phyloP scores from a whole-genome alignment of 306 rosid genomes.

The Glycine tomentella region DNA sequence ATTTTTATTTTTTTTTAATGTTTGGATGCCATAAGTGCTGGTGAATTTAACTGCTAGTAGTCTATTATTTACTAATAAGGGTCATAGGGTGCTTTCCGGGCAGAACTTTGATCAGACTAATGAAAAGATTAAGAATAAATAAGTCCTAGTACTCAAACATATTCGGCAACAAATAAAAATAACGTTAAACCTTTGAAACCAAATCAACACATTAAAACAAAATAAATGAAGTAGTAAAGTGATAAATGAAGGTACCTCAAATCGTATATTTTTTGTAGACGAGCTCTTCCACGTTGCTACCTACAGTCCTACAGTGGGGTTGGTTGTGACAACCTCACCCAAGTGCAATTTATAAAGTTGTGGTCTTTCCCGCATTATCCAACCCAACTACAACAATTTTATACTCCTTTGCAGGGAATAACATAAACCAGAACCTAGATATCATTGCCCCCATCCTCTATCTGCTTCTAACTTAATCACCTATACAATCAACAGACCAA shows the following conservation, averaged over 20 bases:
- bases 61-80: too few relatives aligned
- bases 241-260: conserved; percentile 64
- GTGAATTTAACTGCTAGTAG: too few relatives aligned
- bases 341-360: conserved; percentile 94
- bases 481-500: conserved; percentile 39
- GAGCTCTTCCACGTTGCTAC: conserved; percentile 96
- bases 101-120: neutral
- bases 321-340: conserved; percentile 97
- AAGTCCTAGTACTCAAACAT: neutral
- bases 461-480: conserved; percentile 30
- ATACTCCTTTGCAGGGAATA: conserved; percentile 89
- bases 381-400: conserved; percentile 93
- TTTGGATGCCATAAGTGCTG: too few relatives aligned
- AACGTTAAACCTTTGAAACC: conserved; percentile 17
- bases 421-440: conserved; percentile 86
- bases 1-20: too few relatives aligned
- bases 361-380: conserved; percentile 96
- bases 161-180: conserved; percentile 3
- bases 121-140: neutral
- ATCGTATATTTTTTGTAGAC: conserved; percentile 95
- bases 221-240: neutral
- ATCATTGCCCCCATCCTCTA: conserved; percentile 77
- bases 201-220: conserved; percentile 19
- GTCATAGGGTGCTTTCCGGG: neutral
- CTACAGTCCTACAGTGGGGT: conserved; percentile 98